These are phyloP conservation scores for Mucor saturninus DNA, from an alignment of 371 early-diverging fungal species.

Conservation along the genomic window DNA sequence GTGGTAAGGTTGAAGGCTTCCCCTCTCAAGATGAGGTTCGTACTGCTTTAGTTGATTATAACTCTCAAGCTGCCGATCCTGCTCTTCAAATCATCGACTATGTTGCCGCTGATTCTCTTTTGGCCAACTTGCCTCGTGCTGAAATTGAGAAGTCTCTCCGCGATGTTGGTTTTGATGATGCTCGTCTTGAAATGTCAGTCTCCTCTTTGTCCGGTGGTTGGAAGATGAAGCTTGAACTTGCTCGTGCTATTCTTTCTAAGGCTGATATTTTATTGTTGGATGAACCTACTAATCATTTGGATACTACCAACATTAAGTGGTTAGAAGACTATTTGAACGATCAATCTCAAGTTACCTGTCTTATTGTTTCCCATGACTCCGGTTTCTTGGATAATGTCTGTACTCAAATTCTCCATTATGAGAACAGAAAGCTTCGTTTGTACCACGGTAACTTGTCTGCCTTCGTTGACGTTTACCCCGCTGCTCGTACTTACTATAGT, in stretches of 20 bases:
- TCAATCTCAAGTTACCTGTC: conserved; percentile 92
- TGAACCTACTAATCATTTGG: conserved; percentile 96
- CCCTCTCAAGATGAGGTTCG: conserved; percentile 72
- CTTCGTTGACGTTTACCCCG: conserved; percentile 64
- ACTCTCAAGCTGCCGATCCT: conserved; percentile 74
- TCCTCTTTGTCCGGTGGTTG: conserved; percentile 85
- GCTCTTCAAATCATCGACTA: conserved; percentile 68
- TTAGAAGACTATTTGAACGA: conserved; percentile 94
- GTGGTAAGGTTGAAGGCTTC: conserved; percentile 78
- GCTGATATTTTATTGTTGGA: conserved; percentile 96
- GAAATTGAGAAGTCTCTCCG: conserved; percentile 64
- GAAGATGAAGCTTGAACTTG: conserved; percentile 88
- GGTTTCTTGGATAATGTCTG: conserved; percentile 89
- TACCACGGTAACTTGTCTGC: conserved; percentile 73
- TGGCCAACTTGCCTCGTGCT: conserved; percentile 47
- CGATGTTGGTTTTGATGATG: conserved; percentile 70
- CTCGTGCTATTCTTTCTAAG: conserved; percentile 80
- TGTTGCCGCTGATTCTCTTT: conserved; percentile 56
- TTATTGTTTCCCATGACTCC: conserved; percentile 99
- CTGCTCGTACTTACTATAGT: conserved; percentile 73
- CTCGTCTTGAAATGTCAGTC: conserved; percentile 61
- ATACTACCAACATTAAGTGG: conserved; percentile 95
- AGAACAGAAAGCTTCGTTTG: conserved; percentile 69
- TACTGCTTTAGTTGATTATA: conserved; percentile 76
- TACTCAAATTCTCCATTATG: conserved; percentile 83